Evolutionary conservation across 306 rosid species (phyloP).

Genomic region (Quercus rubra): DNA sequence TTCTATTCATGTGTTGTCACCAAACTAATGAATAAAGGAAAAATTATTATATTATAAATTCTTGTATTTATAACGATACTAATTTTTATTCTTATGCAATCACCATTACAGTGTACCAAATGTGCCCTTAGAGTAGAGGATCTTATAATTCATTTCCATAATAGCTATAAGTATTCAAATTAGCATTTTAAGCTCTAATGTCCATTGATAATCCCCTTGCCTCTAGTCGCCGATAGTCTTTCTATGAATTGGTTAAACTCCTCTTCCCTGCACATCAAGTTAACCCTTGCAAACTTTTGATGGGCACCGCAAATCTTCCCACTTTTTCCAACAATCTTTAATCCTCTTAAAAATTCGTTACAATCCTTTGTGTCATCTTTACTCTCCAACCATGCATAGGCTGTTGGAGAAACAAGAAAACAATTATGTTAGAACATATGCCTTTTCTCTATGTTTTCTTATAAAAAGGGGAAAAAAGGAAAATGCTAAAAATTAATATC

Average conservation of each 20-base stretch:
- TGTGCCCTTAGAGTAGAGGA: too few relatives aligned
- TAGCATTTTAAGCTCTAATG: neutral
- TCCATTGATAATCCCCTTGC: conserved; percentile 12
- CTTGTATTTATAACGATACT: too few relatives aligned
- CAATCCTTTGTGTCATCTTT: conserved; percentile 43
- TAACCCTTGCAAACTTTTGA: conserved; percentile 44
- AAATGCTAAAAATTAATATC: too few relatives aligned
- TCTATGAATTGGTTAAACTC: conserved; percentile 41
- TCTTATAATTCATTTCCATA: too few relatives aligned
- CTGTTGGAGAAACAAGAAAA: conserved; percentile 24
- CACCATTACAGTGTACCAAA: too few relatives aligned
- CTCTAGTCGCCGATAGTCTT: conserved; percentile 31
- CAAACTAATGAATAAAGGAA: too few relatives aligned
- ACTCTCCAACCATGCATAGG: conserved; percentile 72
- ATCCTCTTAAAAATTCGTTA: conserved; percentile 34
- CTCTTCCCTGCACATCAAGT: conserved; percentile 48
- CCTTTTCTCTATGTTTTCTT: too few relatives aligned
- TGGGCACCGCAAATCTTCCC: conserved; percentile 60
- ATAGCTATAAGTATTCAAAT: too few relatives aligned
- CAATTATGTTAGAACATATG: neutral
- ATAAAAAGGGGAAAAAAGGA: too few relatives aligned
- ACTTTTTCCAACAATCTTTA: conserved; percentile 39
- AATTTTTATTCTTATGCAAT: too few relatives aligned
- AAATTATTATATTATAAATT: too few relatives aligned
- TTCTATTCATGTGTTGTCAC: too few relatives aligned